A percentile compares a stretch with the other conserved stretches of the same genome.
These are phyloP conservation scores for Fragaria iinumae DNA, from an alignment of 306 rosid species.

Conservation along the genomic window DNA sequence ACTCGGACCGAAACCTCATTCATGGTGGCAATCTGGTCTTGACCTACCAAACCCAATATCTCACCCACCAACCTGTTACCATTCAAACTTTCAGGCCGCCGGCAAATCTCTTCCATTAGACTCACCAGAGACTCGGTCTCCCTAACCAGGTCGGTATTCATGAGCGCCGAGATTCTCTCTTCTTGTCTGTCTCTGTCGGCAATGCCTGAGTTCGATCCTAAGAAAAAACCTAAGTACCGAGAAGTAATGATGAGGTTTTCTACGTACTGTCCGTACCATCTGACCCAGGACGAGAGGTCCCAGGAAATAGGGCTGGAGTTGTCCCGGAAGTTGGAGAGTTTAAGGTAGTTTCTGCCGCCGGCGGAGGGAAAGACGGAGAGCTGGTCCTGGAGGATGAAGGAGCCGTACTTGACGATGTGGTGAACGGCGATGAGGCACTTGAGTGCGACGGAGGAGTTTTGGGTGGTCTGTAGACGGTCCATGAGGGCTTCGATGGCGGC, in stretches of 20 bases:
- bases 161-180: slow-evolving; percentile 45
- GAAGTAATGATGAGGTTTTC: slow-evolving; percentile 53
- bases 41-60: slow-evolving; percentile 41
- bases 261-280: slow-evolving; percentile 73
- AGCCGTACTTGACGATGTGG: slow-evolving; percentile 54
- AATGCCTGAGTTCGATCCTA: slow-evolving; percentile 25
- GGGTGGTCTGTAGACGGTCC: slow-evolving; percentile 78
- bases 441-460: slow-evolving; percentile 80
- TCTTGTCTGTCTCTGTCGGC: slow-evolving; percentile 24
- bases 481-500: slow-evolving; percentile 59
- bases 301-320: slow-evolving; percentile 38
- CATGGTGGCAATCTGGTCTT: slow-evolving; percentile 38
- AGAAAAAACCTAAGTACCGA: slow-evolving; percentile 50
- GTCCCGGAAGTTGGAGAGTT: slow-evolving; percentile 82
- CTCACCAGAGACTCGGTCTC: slow-evolving; percentile 56
- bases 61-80: slow-evolving; percentile 49
- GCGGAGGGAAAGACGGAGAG: slow-evolving; percentile 63
- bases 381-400: slow-evolving; percentile 87
- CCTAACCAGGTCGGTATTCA: slow-evolving; percentile 39
- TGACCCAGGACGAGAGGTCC: slow-evolving; percentile 81
- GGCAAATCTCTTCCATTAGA: slow-evolving; percentile 43
- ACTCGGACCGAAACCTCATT: slow-evolving; percentile 38
- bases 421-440: slow-evolving; percentile 80
- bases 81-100: slow-evolving; percentile 35
- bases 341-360: slow-evolving; percentile 91